Conservation (phyloP, 2,329 filamentous ascomycete genomes). For the Penicillium sp. region DNA sequence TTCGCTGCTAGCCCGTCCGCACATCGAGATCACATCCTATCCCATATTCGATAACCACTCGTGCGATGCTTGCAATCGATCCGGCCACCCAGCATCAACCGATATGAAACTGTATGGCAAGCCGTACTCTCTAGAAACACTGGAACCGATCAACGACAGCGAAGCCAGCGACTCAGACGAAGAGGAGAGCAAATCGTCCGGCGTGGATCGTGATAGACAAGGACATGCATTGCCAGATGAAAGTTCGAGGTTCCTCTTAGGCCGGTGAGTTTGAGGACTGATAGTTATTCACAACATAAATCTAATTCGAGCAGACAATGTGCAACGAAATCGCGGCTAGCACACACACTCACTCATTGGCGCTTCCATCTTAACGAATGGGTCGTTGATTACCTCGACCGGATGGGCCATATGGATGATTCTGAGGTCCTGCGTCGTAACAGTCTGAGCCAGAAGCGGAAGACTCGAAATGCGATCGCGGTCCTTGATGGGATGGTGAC, state of each 20-base stretch:
- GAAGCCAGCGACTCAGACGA: constrained; percentile 42
- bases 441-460: constrained; percentile 59
- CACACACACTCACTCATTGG: constrained; percentile 75
- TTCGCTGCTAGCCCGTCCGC: constrained; percentile 65
- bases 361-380: constrained; percentile 70
- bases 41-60: constrained; percentile 46
- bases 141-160: constrained; percentile 61
- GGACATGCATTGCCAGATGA: constrained; percentile 48
- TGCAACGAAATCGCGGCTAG: constrained; percentile 64
- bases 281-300: neutral
- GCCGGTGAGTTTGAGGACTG: constrained; percentile 40
- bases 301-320: constrained; percentile 46
- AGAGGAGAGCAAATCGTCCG: constrained; percentile 34
- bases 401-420: constrained; percentile 58
- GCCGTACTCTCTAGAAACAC: constrained; percentile 64
- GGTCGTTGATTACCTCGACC: constrained; percentile 63
- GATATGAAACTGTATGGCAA: constrained; percentile 63
- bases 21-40: constrained; percentile 53
- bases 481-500: constrained; percentile 65
- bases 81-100: constrained; percentile 65
- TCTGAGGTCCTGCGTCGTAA: constrained; percentile 62
- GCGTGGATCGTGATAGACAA: constrained; percentile 37
- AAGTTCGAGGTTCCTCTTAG: constrained; percentile 53
- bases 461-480: constrained; percentile 60
- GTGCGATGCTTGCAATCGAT: constrained; percentile 71